A percentile compares a stretch with the other conserved stretches of the same genome.
These are phyloP conservation scores for Kodamaea leandrae DNA, from an alignment of 805 yeast species.

Conservation along the genomic window DNA sequence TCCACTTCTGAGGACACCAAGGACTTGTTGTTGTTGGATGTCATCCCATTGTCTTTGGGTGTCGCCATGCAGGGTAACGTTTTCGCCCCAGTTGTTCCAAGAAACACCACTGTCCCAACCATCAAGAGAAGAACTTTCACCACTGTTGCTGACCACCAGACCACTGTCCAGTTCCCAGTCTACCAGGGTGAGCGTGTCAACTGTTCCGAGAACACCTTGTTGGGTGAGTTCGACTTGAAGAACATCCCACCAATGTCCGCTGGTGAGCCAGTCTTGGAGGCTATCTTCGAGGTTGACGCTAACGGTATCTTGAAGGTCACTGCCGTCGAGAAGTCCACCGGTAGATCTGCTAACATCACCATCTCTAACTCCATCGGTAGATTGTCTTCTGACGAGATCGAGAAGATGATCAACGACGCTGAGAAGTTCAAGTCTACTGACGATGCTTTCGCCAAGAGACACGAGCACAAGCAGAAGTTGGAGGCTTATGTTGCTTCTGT, in stretches of 20 bases:
- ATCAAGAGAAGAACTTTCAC: conserved; percentile 52
- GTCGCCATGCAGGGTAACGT: conserved; percentile 52
- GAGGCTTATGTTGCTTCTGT: conserved; percentile 92
- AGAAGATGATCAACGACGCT: conserved; percentile 48
- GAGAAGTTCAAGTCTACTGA: conserved; percentile 88
- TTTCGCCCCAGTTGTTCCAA: conserved; percentile 50
- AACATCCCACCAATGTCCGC: conserved; percentile 51
- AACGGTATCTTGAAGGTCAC: conserved; percentile 52
- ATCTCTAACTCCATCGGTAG: conserved; percentile 51
- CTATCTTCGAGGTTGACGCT: conserved; percentile 50
- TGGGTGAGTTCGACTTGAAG: conserved; percentile 51
- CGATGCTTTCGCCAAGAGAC: conserved; percentile 98
- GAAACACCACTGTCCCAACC: conserved; percentile 52
- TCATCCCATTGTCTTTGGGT: conserved; percentile 50
- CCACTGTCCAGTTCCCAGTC: conserved; percentile 51
- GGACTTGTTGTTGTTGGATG: conserved; percentile 50
- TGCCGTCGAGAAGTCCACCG: conserved; percentile 49
- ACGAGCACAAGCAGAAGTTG: conserved; percentile 98
- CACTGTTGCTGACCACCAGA: conserved; percentile 51
- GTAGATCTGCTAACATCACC: conserved; percentile 50
- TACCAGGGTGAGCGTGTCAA: conserved; percentile 53
- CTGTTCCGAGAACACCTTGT: conserved; percentile 50
- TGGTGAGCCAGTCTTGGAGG: conserved; percentile 51
- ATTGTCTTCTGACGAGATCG: conserved; percentile 49
- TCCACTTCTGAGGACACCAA: conserved; percentile 49